Evolutionary conservation across 2,329 filamentous ascomycete genomes (phyloP).

Genomic region (Ilyonectria destructans): DNA sequence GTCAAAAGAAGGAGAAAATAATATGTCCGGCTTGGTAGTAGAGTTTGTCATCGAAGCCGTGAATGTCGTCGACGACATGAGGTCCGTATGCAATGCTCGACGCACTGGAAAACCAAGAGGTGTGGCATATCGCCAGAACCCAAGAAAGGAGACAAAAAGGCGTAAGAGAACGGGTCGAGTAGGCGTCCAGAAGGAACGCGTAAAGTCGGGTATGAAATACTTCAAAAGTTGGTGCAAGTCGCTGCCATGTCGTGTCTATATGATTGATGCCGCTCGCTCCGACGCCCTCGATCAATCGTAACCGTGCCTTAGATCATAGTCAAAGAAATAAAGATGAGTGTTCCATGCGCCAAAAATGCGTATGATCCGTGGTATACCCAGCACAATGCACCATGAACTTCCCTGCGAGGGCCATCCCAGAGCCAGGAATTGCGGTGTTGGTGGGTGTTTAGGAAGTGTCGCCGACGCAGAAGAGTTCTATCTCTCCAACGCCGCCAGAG

Average conservation of each 20-base stretch:
- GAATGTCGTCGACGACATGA: slow-evolving; percentile 13
- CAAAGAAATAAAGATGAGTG: slow-evolving; percentile 47
- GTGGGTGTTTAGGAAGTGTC: slow-evolving; percentile 54
- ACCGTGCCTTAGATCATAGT: slow-evolving; percentile 47
- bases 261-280: slow-evolving; percentile 46
- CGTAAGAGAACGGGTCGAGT: slow-evolving; percentile 42
- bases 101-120: slow-evolving; percentile 27
- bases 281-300: slow-evolving; percentile 46
- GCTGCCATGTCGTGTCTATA: slow-evolving; percentile 54
- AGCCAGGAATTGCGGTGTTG: slow-evolving; percentile 23
- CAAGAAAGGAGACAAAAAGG: slow-evolving; percentile 39
- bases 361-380: slow-evolving; percentile 51
- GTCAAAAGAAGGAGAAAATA: slow-evolving; percentile 20
- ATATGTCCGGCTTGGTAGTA: neutral
- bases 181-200: slow-evolving; percentile 34
- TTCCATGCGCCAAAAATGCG: slow-evolving; percentile 54
- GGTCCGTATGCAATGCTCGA: slow-evolving; percentile 24
- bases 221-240: slow-evolving; percentile 45
- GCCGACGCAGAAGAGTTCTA: slow-evolving; percentile 86
- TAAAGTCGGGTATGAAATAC: slow-evolving; percentile 38
- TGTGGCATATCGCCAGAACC: slow-evolving; percentile 22
- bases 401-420: slow-evolving; percentile 33
- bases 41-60: slow-evolving; percentile 5
- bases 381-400: slow-evolving; percentile 47
- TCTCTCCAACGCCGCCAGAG: slow-evolving; percentile 85